A percentile compares a stretch with the other conserved stretches of the same genome.
Conservation (phyloP, 495 filamentous ascomycete genomes). For the Podospora bellae-mahoneyi region DNA sequence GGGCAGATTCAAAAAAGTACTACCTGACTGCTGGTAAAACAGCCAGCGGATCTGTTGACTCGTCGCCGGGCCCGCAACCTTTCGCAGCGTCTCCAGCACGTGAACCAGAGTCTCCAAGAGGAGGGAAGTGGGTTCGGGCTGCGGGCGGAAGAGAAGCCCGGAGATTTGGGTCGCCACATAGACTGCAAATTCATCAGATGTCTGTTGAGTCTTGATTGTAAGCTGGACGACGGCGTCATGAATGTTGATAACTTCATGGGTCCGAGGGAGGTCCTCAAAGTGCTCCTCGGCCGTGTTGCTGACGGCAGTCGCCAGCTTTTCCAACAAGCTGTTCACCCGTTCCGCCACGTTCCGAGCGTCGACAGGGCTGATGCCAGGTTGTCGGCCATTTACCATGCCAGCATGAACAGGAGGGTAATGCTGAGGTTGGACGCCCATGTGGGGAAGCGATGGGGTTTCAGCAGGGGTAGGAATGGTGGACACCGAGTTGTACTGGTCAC, state of each 20-base stretch:
- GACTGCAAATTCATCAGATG: conserved; percentile 63
- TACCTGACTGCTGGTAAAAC: conserved; percentile 60
- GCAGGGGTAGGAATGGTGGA: conserved; percentile 75
- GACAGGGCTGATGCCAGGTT: conserved; percentile 60
- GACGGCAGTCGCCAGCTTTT: conserved; percentile 63
- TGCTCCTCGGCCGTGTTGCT: conserved; percentile 65
- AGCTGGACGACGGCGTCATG: conserved; percentile 54
- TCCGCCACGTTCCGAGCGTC: conserved; percentile 62
- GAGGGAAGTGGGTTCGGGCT: conserved; percentile 54
- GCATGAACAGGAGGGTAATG: conserved; percentile 57
- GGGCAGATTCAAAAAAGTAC: conserved; percentile 72
- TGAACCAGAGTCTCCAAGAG: conserved; percentile 81
- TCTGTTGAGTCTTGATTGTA: conserved; percentile 53
- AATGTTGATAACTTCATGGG: conserved; percentile 61
- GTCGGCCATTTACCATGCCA: conserved; percentile 46
- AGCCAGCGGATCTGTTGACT: conserved; percentile 66
- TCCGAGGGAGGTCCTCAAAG: conserved; percentile 63
- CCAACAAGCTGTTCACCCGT: conserved; percentile 64
- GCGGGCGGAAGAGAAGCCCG: conserved; percentile 56
- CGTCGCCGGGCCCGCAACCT: conserved; percentile 69
- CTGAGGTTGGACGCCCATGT: conserved; percentile 58
- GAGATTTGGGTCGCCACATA: conserved; percentile 69
- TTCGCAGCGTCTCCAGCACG: conserved; percentile 74
- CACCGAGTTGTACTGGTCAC: conserved; percentile 75
- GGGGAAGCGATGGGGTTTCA: conserved; percentile 73